Base-by-base conservation (phyloP, 176 grass and related monocot genomes). In the Rhipidocladum racemiflorum region DNA sequence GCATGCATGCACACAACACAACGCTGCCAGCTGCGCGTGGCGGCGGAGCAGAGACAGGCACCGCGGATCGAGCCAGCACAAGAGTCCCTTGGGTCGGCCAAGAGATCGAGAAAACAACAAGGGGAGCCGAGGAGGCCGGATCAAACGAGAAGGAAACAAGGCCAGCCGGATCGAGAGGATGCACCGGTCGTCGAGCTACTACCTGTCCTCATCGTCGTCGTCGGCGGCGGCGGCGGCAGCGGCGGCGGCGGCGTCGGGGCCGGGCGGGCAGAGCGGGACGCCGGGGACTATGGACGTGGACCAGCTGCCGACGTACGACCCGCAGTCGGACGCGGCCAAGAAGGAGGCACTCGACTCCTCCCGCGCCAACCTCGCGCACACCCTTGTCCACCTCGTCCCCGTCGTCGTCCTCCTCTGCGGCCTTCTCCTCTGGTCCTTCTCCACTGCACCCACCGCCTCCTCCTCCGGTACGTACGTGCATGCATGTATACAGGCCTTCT, bases 341-440 rank as follows among this genome's bases (percentile, higher is more conserved):
- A 97, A 97, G 82, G 94, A 92, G 68, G 85, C 82, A 1, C 42
- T 90, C 50, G 88, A 85, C 56, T 78, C 79, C 9, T 81, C 61
- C 23, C 89, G 75, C 4, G 82, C 87, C 53, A 71, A 69, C 72
- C 72, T 91, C 35, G 91, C 94, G 7, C 91, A 88, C 71, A 70
- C 68, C 38, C 76, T 94, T 43, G 85, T 97, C 74, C 91, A 97
- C 55, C 61, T 91, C 29, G 49, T 97, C 70, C 94, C 94, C 20
- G 44, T 91, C 60, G 82, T 91, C 66, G 24, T 97, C 75, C 46
- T 97, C 50, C 34, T 91, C 85, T 97, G 89, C 78, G 84, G 85
- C 74, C 65, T 92, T 70, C 56, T 97, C 34, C 91, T 97, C 48
- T 97, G 89, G 94, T 91, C 87, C 7, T 81, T 94, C 76, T 94